phyloP scores from a whole-genome alignment of 331 rosid species.

The Malus hybrid region DNA sequence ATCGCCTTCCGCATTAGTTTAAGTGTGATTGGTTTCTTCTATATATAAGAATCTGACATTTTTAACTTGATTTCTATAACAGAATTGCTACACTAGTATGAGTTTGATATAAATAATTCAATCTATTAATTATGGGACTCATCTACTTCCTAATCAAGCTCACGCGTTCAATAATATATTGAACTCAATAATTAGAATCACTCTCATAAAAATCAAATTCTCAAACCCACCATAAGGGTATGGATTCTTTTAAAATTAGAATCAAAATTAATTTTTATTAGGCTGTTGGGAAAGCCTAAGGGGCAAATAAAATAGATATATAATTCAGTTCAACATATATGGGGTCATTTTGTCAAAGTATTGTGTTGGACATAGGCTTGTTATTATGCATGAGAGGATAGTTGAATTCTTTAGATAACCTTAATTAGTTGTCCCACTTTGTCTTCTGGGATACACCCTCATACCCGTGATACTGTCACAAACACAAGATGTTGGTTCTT shows the following conservation, averaged over 20 bases:
- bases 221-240: not conserved
- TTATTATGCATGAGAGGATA: not conserved
- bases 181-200: not conserved
- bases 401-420: not conserved
- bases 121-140: too few relatives aligned
- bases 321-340: not conserved
- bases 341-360: not conserved
- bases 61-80: too few relatives aligned
- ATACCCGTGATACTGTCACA: slow-evolving; percentile 17
- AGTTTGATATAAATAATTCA: not conserved
- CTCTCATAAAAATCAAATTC: not conserved
- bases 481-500: not conserved
- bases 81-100: too few relatives aligned
- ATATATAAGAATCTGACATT: too few relatives aligned
- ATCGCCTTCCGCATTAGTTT: not conserved
- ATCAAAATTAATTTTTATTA: not conserved
- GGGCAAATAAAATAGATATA: not conserved
- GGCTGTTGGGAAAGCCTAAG: not conserved
- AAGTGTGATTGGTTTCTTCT: too few relatives aligned
- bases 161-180: not conserved
- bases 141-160: not conserved
- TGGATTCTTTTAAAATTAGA: not conserved
- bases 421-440: slow-evolving; percentile 14
- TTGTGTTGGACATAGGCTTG: not conserved
- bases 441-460: slow-evolving; percentile 12